Percentiles rank a stretch among this genome's conserved stretches.
These are phyloP conservation scores for Rhodotorula paludigena DNA, from an alignment of 768 basidiomycete species.

Conservation along the genomic window DNA sequence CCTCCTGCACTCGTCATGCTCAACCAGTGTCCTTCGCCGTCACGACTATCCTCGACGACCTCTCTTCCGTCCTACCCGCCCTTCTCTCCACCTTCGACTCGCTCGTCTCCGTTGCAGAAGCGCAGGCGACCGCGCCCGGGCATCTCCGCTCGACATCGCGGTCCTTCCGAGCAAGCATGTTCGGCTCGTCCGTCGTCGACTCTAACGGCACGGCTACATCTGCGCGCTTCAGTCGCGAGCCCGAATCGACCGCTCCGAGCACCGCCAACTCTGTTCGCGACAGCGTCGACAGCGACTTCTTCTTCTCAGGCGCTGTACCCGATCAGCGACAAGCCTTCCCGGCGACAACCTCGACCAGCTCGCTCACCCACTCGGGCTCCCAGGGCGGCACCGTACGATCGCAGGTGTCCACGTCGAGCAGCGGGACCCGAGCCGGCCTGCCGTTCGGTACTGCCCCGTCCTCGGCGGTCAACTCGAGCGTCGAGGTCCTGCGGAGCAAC, in stretches of 20 bases:
- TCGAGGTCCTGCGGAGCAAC: background rate
- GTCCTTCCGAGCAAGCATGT: conserved; percentile 19
- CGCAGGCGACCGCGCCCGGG: conserved; percentile 19
- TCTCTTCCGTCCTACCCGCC: conserved; percentile 13
- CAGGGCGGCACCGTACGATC: background rate
- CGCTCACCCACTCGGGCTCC: background rate
- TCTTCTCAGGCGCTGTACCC: conserved; percentile 29
- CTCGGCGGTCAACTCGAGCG: background rate
- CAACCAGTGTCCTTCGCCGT: background rate
- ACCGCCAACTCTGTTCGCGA: conserved; percentile 7
- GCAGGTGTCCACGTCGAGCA: background rate
- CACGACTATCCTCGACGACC: conserved; percentile 1
- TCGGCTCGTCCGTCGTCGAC: background rate
- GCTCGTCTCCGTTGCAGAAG: conserved; percentile 27
- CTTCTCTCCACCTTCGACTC: conserved; percentile 26
- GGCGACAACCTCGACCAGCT: conserved; percentile 1
- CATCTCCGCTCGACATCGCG: conserved; percentile 20
- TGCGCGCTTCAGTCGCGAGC: conserved; percentile 4
- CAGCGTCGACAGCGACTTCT: conserved; percentile 38
- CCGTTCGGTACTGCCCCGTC: conserved; percentile 3
- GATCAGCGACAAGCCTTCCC: background rate
- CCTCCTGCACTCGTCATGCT: background rate
- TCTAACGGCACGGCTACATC: background rate
- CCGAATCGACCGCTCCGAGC: conserved; percentile 10
- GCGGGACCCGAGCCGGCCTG: background rate